phyloP scores from a whole-genome alignment of 331 rosid genomes.

The Cydonia oblonga region DNA sequence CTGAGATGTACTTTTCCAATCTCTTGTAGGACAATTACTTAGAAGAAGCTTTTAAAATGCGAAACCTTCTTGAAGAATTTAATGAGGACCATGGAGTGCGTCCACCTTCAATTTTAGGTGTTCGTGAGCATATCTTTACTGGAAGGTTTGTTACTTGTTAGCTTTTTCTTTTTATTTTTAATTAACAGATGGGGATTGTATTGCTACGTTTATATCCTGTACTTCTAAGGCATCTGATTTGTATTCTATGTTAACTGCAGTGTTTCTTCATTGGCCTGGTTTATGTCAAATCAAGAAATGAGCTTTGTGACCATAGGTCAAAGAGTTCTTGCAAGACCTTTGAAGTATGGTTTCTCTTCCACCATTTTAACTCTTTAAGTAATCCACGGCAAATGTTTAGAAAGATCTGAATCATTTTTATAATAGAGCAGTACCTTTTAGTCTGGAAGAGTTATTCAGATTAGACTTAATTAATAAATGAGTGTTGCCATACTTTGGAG shows the following conservation, averaged over 20 bases:
- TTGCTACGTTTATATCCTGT: conserved; percentile 6
- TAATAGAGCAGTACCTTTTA: background rate
- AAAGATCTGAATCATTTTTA: conserved; percentile 1
- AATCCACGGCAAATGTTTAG: background rate
- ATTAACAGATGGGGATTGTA: conserved; percentile 1
- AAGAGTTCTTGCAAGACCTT: conserved; percentile 91
- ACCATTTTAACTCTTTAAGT: background rate
- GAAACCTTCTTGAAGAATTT: conserved; percentile 94
- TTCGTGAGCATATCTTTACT: conserved; percentile 93
- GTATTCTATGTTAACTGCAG: conserved; percentile 29
- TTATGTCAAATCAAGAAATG: conserved; percentile 98
- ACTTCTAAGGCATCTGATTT: conserved; percentile 5
- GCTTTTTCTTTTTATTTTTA: conserved; percentile 1
- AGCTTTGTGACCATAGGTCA: conserved; percentile 96
- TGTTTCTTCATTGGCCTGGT: conserved; percentile 99
- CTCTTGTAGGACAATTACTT: conserved; percentile 74
- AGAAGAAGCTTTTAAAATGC: conserved; percentile 97
- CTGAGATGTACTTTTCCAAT: conserved; percentile 14
- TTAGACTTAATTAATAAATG: background rate
- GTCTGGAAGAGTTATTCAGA: background rate
- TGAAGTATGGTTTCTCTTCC: conserved; percentile 53
- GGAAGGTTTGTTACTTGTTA: conserved; percentile 48
- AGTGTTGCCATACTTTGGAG: background rate
- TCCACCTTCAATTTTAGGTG: conserved; percentile 79
- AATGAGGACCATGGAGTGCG: conserved; percentile 92